phyloP scores from a whole-genome alignment of 257 asterid species.

The Anisodus tanguticus region DNA sequence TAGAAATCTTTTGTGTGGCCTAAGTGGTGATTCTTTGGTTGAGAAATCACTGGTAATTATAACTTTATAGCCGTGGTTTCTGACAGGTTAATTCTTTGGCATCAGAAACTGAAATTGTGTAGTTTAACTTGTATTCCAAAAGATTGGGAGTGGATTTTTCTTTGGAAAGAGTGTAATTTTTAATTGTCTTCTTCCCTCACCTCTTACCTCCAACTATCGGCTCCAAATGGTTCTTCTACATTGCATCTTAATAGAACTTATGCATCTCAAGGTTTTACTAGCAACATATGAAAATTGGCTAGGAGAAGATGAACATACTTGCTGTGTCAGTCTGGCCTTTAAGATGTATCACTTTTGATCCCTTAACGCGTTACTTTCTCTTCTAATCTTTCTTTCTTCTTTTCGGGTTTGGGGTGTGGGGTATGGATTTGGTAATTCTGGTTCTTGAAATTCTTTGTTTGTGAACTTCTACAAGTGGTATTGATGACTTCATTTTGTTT shows the following conservation, averaged over 20 bases:
- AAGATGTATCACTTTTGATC: background rate
- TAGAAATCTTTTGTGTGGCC: background rate
- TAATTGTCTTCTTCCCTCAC: background rate
- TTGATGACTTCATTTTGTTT: conserved; percentile 11
- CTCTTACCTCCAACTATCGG: background rate
- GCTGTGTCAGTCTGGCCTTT: background rate
- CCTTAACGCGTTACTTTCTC: background rate
- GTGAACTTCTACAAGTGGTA: background rate
- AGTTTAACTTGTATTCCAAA: background rate
- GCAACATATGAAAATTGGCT: background rate
- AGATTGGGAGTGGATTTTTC: background rate
- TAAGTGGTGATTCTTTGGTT: conserved; percentile 14
- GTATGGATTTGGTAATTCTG: background rate
- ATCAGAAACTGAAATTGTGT: background rate
- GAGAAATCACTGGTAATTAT: conserved; percentile 10
- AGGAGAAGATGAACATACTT: background rate
- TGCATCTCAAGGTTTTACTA: background rate
- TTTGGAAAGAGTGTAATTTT: background rate
- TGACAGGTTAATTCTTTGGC: background rate
- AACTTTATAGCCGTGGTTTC: background rate
- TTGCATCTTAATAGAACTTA: background rate
- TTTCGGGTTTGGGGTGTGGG: background rate
- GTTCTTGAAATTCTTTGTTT: background rate
- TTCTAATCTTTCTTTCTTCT: background rate
- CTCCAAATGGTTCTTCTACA: background rate